These are phyloP conservation scores for Malassezia caprae DNA, from an alignment of 1,284 basidiomycete species.

Conservation along the genomic window DNA sequence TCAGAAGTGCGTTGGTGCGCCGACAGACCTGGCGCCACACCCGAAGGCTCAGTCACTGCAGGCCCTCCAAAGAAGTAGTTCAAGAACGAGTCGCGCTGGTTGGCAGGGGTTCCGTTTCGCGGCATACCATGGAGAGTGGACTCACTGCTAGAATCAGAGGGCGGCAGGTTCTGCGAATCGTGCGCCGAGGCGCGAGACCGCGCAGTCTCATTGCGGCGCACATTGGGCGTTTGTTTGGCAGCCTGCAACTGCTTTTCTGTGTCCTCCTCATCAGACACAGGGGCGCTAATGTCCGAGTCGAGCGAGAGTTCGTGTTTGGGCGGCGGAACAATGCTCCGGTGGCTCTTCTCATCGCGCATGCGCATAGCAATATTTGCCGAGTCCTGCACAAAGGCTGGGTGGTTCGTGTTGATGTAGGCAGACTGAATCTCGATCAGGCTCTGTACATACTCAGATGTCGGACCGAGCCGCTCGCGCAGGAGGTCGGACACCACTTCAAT, in stretches of 20 bases:
- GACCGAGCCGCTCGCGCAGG: conserved; percentile 83
- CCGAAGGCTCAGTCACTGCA: conserved; percentile 24
- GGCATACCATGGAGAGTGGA: conserved; percentile 1
- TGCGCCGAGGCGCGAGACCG: not conserved
- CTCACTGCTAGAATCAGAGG: conserved; percentile 20
- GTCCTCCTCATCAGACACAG: conserved; percentile 31
- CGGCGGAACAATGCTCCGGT: conserved; percentile 48
- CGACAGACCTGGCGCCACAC: conserved; percentile 22
- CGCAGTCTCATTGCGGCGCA: not conserved
- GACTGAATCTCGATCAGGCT: conserved; percentile 94
- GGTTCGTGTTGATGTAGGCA: conserved; percentile 98
- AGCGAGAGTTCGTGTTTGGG: conserved; percentile 28
- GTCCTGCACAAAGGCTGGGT: conserved; percentile 69
- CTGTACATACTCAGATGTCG: conserved; percentile 89
- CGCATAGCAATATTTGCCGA: conserved; percentile 45
- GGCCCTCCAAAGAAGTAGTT: conserved; percentile 48
- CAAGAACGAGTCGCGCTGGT: conserved; percentile 37
- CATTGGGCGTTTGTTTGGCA: conserved; percentile 15
- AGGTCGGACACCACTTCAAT: conserved; percentile 97
- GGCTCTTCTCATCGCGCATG: conserved; percentile 28
- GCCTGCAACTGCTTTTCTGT: conserved; percentile 18
- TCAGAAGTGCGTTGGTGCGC: conserved; percentile 16
- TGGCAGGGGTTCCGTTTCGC: not conserved
- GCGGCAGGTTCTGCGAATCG: conserved; percentile 17
- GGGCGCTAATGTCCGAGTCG: conserved; percentile 26